Base-by-base conservation (phyloP, 2,329 filamentous ascomycete species). In the Sphaerostilbella broomeana region DNA sequence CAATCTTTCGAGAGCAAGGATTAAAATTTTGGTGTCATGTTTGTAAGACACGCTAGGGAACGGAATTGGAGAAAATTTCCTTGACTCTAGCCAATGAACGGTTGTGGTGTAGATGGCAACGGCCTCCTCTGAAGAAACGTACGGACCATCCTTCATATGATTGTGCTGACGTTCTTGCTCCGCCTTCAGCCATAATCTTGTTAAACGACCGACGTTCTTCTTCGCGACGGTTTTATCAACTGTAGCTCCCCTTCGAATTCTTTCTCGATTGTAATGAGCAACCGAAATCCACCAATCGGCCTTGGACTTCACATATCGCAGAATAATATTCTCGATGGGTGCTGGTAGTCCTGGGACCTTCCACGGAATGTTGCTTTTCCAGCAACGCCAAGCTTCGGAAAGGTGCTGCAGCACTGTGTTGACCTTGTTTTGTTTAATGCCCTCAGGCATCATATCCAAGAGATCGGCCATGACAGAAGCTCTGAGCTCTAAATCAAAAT, bases 381-480 rank as follows among this genome's bases (percentile, higher is more conserved):
- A 98, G 69, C 92, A 98, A 67, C 92, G 79, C 92, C 92, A 98
- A 11, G 92, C 92, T 68, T 98, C 92, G 0, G 90, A 97, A 28
- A 98, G 68, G 73, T 98, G 94, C 57, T 97, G 92, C 38, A 98
- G 70, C 30, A 98, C 90, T 2, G 89, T 95, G 63, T 98, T 95
- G 62, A 98, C 88, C 68, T 98, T 98, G 70, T 92, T 98, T 61
- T 98, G 92, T 63, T 95, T 95, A 68, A 98, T 97, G 50, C 92
- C 92, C 60, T 98, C 94, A 0, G 92, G 92, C 92, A 98, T 98
- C 94, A 98, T 98, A 57, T 98, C 92, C 85, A 95, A 95, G 35
- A 98, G 71, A 64, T 98, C 92, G 30, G 90, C 88, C 90, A 98
- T 98, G 49, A 98, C 92, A 0, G 92, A 95, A 12, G 94, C 94